Evolutionary conservation across 2,329 filamentous ascomycete species (phyloP).

Genomic region (Claviceps humidiphila): DNA sequence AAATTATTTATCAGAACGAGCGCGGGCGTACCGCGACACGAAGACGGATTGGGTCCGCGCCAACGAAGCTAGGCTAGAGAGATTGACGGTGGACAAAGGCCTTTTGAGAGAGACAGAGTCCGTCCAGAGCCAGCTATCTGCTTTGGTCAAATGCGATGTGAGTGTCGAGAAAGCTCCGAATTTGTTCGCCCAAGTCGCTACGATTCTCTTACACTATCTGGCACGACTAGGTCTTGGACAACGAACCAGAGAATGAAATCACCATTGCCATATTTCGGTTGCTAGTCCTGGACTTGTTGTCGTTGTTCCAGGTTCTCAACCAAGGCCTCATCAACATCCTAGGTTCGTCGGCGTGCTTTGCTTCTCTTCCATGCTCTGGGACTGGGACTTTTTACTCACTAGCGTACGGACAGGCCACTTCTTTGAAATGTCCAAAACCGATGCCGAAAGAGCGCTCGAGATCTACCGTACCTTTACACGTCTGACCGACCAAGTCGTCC

Average conservation of each 20-base stretch:
- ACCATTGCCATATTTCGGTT: conserved; percentile 87
- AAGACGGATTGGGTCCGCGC: conserved; percentile 81
- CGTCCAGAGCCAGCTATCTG: conserved; percentile 77
- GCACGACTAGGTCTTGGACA: conserved; percentile 55
- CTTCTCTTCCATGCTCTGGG: conserved; percentile 3
- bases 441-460: conserved; percentile 80
- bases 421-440: conserved; percentile 92
- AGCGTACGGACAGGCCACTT: conserved; percentile 58
- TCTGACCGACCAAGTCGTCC: conserved; percentile 85
- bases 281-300: conserved; percentile 76
- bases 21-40: conserved; percentile 69
- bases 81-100: conserved; percentile 80
- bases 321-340: conserved; percentile 95
- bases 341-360: conserved; percentile 38
- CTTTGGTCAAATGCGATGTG: conserved; percentile 81
- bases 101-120: conserved; percentile 81
- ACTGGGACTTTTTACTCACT: conserved; percentile 2
- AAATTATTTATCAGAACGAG: conserved; percentile 71
- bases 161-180: conserved; percentile 19
- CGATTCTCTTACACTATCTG: not conserved
- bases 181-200: no score
- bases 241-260: conserved; percentile 91
- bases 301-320: conserved; percentile 89
- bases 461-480: conserved; percentile 88
- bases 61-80: conserved; percentile 72